Conservation (phyloP, 306 rosid species). For the Quercus ilex region DNA sequence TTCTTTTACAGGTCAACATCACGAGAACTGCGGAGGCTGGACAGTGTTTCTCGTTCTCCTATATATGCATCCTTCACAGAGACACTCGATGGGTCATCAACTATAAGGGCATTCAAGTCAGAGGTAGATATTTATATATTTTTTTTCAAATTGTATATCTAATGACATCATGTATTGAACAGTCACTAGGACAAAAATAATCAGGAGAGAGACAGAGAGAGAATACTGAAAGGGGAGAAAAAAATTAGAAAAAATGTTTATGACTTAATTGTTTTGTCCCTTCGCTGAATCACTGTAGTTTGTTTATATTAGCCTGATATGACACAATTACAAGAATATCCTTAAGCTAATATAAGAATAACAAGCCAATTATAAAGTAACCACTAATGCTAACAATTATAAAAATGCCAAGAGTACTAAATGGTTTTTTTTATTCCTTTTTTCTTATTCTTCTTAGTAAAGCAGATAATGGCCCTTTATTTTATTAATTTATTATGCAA, state of each 20-base stretch:
- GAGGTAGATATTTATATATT: slow-evolving; percentile 47
- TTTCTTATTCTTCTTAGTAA: not conserved
- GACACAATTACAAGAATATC: too few species aligned
- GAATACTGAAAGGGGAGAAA: too few species aligned
- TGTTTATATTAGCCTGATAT: too few species aligned
- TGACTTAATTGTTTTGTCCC: too few species aligned
- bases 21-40: slow-evolving; percentile 85
- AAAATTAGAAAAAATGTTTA: too few species aligned
- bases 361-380: too few species aligned
- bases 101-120: slow-evolving; percentile 82
- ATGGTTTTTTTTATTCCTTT: not conserved
- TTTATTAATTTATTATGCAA: not conserved
- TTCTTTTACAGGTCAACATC: slow-evolving; percentile 95
- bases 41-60: slow-evolving; percentile 97
- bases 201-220: too few species aligned
- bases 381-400: not conserved
- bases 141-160: not conserved
- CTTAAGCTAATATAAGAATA: too few species aligned
- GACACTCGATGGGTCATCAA: slow-evolving; percentile 88
- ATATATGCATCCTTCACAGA: slow-evolving; percentile 90
- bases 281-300: too few species aligned
- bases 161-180: slow-evolving; percentile 2
- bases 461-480: not conserved
- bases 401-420: not conserved
- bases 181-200: not conserved